Conservation (phyloP, 2,329 filamentous ascomycete genomes). For the Aspergillus sp. region DNA sequence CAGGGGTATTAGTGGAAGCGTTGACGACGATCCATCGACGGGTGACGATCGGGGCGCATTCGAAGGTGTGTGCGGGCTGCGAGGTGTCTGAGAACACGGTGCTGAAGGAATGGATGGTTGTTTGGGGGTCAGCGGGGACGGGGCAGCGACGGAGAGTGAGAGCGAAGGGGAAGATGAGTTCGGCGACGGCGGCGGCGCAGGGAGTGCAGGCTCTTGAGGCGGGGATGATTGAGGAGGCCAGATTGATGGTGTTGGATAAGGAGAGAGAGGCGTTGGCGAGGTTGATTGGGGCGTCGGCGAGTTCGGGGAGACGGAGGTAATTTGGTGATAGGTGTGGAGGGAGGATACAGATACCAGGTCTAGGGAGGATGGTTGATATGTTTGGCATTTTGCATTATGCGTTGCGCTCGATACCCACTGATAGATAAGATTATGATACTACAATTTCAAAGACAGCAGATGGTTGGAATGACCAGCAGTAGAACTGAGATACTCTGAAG, state of each 20-base stretch:
- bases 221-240: conserved; percentile 61
- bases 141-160: conserved; percentile 35
- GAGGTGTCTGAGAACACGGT: conserved; percentile 57
- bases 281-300: conserved; percentile 52
- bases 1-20: conserved; percentile 45
- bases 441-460: not conserved
- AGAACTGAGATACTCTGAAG: not conserved
- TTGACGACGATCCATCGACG: conserved; percentile 38
- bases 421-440: not conserved
- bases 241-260: conserved; percentile 63
- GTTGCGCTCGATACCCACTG: not conserved
- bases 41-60: conserved; percentile 52
- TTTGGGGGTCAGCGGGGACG: conserved; percentile 62
- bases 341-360: too few species aligned
- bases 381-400: not conserved
- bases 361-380: not conserved
- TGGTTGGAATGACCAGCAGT: not conserved
- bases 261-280: conserved; percentile 67
- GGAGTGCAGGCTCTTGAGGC: conserved; percentile 45
- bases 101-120: conserved; percentile 66
- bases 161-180: conserved; percentile 16
- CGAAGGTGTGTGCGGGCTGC: conserved; percentile 67
- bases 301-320: conserved; percentile 27
- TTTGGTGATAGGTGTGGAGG: conserved; percentile 2
- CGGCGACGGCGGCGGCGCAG: conserved; percentile 5